Evolutionary conservation across 306 rosid species (phyloP), one percentile per base, ranked within the genome.

Genomic region (Dryas alaskensis): DNA sequence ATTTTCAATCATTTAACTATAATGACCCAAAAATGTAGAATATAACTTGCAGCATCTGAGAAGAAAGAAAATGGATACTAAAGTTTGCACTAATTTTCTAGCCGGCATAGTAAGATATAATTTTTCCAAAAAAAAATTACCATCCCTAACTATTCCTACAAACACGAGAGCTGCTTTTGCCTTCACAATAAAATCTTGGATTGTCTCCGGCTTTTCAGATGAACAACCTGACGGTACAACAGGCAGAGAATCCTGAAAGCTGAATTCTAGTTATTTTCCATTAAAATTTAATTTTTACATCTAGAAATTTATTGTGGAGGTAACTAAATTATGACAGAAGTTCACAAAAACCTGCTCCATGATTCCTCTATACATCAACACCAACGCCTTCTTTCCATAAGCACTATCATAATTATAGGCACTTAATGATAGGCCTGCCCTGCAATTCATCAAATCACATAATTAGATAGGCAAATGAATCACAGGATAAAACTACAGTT

Each of bases 401-500:
- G 93, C 90, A 86, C 99, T 95, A 60, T 95, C 99, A 57, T 92
- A 95, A 78, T 92, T 95, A 78, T 92, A 95, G 46, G 96, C 99
- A 84, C 88, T 95, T 60, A 95, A 88, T 6, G 97, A 65, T 60
- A 80, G 96, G 66, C 99, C 99, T 60, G 99, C 99, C 89, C 99
- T 95, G 89, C 75, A 86, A 66, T 73, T 39, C 79, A 82, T 63
- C 59, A 73, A 60, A 75, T 31, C 76, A 83, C 14, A 76, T 73
- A 65, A 79, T 76, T 78, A 85, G 67, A 63, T 31, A 76, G 14
- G 39, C 67, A 87, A 17, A 71, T 27, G 31, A 72, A 19, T 58
- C 67, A 74, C 63, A 8, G 65, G 55, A 52, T 31, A 13, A 48
- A 68, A 78, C 59, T 43, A 84, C 67, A 44, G 77, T 72, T 68